A percentile compares a stretch with the other conserved stretches of the same genome.
These are phyloP conservation scores for Sarcocystis neurona DNA, from an alignment of 169 alveolate species.

Conservation along the genomic window DNA sequence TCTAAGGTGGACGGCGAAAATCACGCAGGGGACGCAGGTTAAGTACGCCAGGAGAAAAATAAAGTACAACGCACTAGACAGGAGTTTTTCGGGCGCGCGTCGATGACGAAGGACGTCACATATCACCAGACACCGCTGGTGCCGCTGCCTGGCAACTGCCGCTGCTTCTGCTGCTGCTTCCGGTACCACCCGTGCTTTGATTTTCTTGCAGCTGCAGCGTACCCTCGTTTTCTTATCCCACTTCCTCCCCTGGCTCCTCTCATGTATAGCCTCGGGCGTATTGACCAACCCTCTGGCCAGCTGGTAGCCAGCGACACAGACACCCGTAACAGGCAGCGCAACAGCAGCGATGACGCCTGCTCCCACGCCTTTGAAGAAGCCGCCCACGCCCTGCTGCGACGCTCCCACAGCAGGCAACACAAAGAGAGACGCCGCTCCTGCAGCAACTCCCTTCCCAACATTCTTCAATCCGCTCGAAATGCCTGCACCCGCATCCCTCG, in stretches of 20 bases:
- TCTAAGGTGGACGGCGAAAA: too few species aligned
- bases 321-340: constrained; percentile 84
- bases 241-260: constrained; percentile 81
- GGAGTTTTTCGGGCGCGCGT: too few species aligned
- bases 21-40: too few species aligned
- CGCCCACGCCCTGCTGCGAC: constrained; percentile 84
- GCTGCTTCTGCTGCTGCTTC: too few species aligned
- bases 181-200: too few species aligned
- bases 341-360: constrained; percentile 88
- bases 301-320: constrained; percentile 89
- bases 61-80: too few species aligned
- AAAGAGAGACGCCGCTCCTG: constrained; percentile 87
- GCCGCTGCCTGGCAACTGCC: too few species aligned
- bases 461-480: constrained; percentile 85
- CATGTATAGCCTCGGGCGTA: constrained; percentile 88
- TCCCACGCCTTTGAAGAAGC: constrained; percentile 88
- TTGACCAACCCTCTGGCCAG: constrained; percentile 84
- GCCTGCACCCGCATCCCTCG: constrained; percentile 77
- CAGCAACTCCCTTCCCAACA: constrained; percentile 86
- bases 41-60: too few species aligned
- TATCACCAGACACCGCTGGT: too few species aligned
- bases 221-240: constrained; percentile 87
- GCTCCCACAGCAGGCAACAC: constrained; percentile 89
- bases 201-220: too few species aligned
- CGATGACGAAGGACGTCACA: too few species aligned